Percentiles rank a stretch among this genome's conserved stretches.
Conservation (phyloP, 352 stramenopile species). For the Blastocystis sp. region DNA sequence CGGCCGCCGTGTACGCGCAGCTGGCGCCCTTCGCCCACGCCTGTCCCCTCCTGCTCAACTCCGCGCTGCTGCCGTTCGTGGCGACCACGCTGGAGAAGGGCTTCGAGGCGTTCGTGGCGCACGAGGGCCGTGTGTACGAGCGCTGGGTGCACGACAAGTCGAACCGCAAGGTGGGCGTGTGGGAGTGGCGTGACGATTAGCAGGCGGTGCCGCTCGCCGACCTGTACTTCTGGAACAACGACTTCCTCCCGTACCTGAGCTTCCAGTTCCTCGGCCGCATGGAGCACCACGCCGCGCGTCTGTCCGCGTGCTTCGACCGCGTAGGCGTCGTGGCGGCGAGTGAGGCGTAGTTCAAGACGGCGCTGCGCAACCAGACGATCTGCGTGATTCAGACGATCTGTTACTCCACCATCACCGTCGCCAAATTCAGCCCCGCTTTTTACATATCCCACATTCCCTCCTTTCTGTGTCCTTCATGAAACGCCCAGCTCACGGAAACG, state of each 20-base stretch:
- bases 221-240: conserved; percentile 45
- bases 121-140: conserved; percentile 8
- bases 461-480: background rate
- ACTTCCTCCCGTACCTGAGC: conserved; percentile 23
- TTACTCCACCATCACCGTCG: background rate
- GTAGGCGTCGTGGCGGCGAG: background rate
- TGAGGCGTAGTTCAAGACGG: background rate
- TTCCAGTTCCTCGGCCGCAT: background rate
- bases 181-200: background rate
- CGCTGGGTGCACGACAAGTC: background rate
- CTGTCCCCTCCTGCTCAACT: background rate
- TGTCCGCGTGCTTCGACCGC: background rate
- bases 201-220: background rate
- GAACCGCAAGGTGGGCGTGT: background rate
- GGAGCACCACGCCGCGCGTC: background rate
- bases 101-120: background rate
- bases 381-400: background rate
- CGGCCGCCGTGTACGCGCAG: background rate
- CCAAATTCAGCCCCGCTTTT: background rate
- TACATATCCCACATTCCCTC: conserved; percentile 29
- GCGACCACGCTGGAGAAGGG: conserved; percentile 6
- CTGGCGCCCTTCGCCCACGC: background rate
- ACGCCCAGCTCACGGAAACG: background rate
- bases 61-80: conserved; percentile 12
- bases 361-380: background rate